Evolutionary conservation across 352 stramenopile species (phyloP).

Genomic region (Phytophthora sansomeana): DNA sequence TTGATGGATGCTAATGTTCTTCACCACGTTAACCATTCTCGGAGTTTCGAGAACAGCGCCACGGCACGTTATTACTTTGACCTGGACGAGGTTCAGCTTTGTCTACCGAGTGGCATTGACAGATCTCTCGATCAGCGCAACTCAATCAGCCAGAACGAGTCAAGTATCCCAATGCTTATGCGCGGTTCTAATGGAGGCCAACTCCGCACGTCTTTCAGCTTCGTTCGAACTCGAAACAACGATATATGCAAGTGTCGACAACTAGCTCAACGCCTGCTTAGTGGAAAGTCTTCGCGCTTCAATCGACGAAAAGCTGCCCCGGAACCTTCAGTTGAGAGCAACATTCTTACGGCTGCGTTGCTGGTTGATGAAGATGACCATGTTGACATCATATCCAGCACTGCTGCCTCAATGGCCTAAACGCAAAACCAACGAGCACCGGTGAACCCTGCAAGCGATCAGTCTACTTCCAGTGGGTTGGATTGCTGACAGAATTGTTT

Average conservation of each 20-base stretch:
- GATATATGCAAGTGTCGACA: slow-evolving; percentile 50
- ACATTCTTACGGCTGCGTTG: slow-evolving; percentile 22
- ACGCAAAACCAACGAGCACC: too few species aligned
- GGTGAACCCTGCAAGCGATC: too few species aligned
- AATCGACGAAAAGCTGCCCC: slow-evolving; percentile 14
- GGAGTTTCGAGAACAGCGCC: slow-evolving; percentile 48
- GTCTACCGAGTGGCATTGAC: slow-evolving; percentile 30
- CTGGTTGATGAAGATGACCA: slow-evolving; percentile 25
- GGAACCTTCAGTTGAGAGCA: slow-evolving; percentile 9
- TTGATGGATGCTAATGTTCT: slow-evolving; percentile 68
- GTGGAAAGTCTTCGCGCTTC: slow-evolving; percentile 24
- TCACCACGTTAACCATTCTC: slow-evolving; percentile 61
- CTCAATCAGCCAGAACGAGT: slow-evolving; percentile 26
- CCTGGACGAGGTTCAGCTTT: slow-evolving; percentile 24
- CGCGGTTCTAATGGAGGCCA: slow-evolving; percentile 9
- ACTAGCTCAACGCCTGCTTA: slow-evolving; percentile 52
- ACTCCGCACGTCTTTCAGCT: slow-evolving; percentile 25
- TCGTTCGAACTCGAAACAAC: slow-evolving; percentile 15
- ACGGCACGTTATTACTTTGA: slow-evolving; percentile 51
- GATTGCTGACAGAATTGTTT: too few species aligned
- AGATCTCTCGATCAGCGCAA: slow-evolving; percentile 4
- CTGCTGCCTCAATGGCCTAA: slow-evolving; percentile 28
- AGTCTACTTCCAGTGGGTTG: too few species aligned
- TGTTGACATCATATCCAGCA: slow-evolving; percentile 3
- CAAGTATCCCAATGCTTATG: slow-evolving; percentile 30